Evolutionary conservation across 2,329 filamentous ascomycete genomes (phyloP).

Genomic region (Aspergillus versicolor): DNA sequence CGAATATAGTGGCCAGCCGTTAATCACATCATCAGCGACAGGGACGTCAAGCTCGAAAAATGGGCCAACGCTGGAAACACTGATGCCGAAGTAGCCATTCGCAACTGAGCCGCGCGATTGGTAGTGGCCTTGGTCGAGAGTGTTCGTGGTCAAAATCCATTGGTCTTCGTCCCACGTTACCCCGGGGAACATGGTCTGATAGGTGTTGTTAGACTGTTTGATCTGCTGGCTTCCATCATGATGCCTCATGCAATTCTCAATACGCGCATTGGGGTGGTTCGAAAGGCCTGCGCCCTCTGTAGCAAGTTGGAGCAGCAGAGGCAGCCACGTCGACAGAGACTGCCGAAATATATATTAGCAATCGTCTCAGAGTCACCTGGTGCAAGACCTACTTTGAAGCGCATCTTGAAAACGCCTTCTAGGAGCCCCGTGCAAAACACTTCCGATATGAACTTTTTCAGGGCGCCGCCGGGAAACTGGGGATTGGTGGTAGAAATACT

Average conservation of each 20-base stretch:
- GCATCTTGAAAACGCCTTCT: slow-evolving; percentile 14
- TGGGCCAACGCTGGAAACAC: slow-evolving; percentile 61
- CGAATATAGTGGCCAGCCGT: slow-evolving; percentile 67
- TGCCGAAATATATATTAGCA: not conserved
- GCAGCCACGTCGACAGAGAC: slow-evolving; percentile 8
- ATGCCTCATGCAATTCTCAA: slow-evolving; percentile 10
- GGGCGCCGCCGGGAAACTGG: too few species aligned
- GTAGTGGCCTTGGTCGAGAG: slow-evolving; percentile 58
- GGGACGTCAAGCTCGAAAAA: slow-evolving; percentile 60
- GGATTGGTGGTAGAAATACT: not conserved
- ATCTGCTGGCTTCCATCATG: slow-evolving; percentile 7
- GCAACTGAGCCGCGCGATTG: slow-evolving; percentile 61
- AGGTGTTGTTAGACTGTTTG: slow-evolving; percentile 30
- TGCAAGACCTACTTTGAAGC: slow-evolving; percentile 9
- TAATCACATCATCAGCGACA: slow-evolving; percentile 54
- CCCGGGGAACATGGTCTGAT: slow-evolving; percentile 51
- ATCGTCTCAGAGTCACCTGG: too few species aligned
- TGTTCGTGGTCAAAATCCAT: slow-evolving; percentile 56
- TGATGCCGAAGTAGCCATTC: slow-evolving; percentile 66
- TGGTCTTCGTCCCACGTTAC: slow-evolving; percentile 60
- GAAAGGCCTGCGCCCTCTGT: not conserved
- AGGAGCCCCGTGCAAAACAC: not conserved
- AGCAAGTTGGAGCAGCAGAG: slow-evolving; percentile 11
- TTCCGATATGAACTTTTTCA: not conserved
- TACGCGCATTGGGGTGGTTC: slow-evolving; percentile 13